Conservation (phyloP, 768 basidiomycete genomes). For the Suillus subluteus region DNA sequence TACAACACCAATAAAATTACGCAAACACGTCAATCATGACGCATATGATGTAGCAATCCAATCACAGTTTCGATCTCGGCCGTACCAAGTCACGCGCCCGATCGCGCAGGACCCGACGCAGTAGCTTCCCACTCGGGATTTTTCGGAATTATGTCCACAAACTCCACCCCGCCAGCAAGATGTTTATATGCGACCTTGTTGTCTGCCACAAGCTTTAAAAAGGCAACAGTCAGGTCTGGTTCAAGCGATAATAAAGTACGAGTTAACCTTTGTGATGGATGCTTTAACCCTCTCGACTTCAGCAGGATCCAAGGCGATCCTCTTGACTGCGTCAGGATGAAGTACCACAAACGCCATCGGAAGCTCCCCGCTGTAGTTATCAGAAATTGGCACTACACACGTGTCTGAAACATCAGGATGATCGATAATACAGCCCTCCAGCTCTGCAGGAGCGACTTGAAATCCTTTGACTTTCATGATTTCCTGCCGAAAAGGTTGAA, state of each 20-base stretch:
- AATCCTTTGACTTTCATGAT: conserved; percentile 72
- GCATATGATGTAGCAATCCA: not conserved
- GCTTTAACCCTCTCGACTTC: conserved; percentile 42
- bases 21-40: not conserved
- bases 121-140: conserved; percentile 63
- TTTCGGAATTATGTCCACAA: conserved; percentile 57
- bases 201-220: conserved; percentile 51
- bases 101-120: conserved; percentile 57
- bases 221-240: conserved; percentile 12
- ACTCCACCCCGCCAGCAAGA: conserved; percentile 60
- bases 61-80: conserved; percentile 9
- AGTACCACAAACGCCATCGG: conserved; percentile 72
- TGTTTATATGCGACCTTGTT: conserved; percentile 63
- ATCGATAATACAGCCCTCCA: conserved; percentile 66
- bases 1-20: not conserved
- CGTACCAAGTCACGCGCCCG: conserved; percentile 38
- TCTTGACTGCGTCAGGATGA: conserved; percentile 41
- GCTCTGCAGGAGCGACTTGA: conserved; percentile 76
- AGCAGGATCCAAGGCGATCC: conserved; percentile 32
- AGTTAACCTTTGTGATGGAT: conserved; percentile 50
- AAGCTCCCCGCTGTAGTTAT: conserved; percentile 74
- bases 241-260: not conserved
- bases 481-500: conserved; percentile 44
- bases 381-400: conserved; percentile 67
- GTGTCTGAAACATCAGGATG: conserved; percentile 62